A percentile compares a stretch with the other conserved stretches of the same genome.
Evolutionary conservation across 129 eudicot genomes (phyloP).

Genomic region (Kitagawia praeruptora): DNA sequence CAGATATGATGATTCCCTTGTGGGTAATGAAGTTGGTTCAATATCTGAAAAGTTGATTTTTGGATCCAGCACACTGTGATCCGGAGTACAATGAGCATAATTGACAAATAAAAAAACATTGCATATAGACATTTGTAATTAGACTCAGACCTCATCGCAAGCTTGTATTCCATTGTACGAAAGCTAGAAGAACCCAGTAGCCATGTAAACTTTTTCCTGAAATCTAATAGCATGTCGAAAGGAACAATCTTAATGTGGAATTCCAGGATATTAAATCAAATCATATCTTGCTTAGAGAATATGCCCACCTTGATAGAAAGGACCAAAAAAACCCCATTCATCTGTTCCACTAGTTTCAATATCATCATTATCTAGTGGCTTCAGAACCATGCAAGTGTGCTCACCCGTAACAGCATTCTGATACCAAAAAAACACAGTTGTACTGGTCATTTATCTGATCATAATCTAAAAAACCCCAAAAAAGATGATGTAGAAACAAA

Average conservation of each 20-base stretch:
- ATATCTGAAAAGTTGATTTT: constrained; percentile 57
- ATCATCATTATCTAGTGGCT: constrained; percentile 64
- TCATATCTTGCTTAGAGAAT: neutral
- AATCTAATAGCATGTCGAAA: constrained; percentile 31
- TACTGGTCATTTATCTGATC: constrained; percentile 7
- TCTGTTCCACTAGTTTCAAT: constrained; percentile 51
- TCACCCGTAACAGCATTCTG: constrained; percentile 90
- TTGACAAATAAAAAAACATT: neutral
- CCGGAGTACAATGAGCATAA: constrained; percentile 18
- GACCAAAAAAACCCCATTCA: constrained; percentile 62
- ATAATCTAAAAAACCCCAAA: constrained; percentile 1
- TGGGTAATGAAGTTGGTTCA: constrained; percentile 35
- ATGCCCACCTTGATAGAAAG: constrained; percentile 58
- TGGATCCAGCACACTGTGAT: constrained; percentile 75
- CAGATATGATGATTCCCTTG: constrained; percentile 34
- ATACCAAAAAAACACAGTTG: neutral
- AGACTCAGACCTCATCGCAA: constrained; percentile 76
- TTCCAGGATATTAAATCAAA: neutral
- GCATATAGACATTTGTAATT: neutral
- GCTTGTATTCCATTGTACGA: constrained; percentile 80
- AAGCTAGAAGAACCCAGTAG: constrained; percentile 42
- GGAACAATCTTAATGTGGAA: constrained; percentile 10
- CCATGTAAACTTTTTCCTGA: constrained; percentile 49
- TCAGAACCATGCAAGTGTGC: constrained; percentile 84
- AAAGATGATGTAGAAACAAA: neutral